These are phyloP conservation scores for Termitomyces sp. DNA, from an alignment of 768 basidiomycete species.

Conservation along the genomic window DNA sequence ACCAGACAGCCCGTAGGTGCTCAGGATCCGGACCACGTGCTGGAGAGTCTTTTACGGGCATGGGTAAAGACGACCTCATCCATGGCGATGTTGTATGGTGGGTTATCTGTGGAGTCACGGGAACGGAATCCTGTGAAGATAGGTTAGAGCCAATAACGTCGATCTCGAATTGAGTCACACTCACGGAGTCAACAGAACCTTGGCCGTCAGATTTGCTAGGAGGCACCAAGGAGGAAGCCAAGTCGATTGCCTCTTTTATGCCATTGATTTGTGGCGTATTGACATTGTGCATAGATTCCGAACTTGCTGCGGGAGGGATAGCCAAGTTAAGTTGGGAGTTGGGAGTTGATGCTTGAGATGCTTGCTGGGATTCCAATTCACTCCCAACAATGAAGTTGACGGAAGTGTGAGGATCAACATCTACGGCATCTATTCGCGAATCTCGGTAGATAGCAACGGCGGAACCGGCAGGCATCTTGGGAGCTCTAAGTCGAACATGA, in stretches of 20 bases:
- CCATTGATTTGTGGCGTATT: conserved; percentile 13
- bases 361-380: conserved; percentile 48
- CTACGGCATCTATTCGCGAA: conserved; percentile 46
- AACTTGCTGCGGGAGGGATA: not conserved
- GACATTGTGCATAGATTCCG: conserved; percentile 2
- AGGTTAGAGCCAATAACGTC: not conserved
- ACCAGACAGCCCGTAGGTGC: conserved; percentile 82
- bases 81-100: conserved; percentile 38
- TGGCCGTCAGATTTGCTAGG: conserved; percentile 41
- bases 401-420: conserved; percentile 37
- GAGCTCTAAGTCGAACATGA: conserved; percentile 41
- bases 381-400: conserved; percentile 79
- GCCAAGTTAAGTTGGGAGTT: conserved; percentile 20
- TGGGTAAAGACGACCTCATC: conserved; percentile 48
- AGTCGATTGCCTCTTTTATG: conserved; percentile 12
- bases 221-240: conserved; percentile 19
- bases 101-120: not conserved
- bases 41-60: conserved; percentile 62
- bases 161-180: conserved; percentile 11
- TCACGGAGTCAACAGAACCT: conserved; percentile 49
- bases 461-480: conserved; percentile 69
- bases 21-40: conserved; percentile 74
- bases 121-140: not conserved
- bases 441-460: conserved; percentile 71
- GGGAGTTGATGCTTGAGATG: conserved; percentile 15